Percentiles rank a stretch among this genome's conserved stretches.
Conservation (phyloP, 176 grass and related monocot genomes). For the Urochloa ruziziensis region DNA sequence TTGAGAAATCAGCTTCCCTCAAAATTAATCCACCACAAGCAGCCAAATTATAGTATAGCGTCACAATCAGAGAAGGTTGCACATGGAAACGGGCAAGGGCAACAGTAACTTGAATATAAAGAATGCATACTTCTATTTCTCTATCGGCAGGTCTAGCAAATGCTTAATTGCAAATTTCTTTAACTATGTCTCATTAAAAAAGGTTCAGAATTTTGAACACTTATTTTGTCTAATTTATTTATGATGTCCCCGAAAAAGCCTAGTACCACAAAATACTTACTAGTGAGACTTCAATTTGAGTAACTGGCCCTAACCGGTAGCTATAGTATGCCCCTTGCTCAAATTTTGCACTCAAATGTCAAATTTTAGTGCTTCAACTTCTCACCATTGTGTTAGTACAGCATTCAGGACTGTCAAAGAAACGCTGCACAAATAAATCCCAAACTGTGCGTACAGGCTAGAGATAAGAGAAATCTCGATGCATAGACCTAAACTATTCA, state of each 20-base stretch:
- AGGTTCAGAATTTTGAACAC: neutral
- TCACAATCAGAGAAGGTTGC: neutral
- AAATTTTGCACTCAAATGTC: neutral
- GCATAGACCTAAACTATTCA: neutral
- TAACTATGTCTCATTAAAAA: neutral
- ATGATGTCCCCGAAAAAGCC: neutral
- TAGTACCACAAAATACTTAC: neutral
- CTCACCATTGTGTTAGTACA: neutral
- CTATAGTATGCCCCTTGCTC: neutral
- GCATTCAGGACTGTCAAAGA: neutral
- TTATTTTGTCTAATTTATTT: neutral
- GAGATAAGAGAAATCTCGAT: neutral
- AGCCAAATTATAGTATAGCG: neutral
- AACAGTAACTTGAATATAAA: slow-evolving; percentile 1
- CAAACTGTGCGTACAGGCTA: neutral
- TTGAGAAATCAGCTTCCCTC: neutral
- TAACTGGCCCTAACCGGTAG: neutral
- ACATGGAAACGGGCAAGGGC: neutral
- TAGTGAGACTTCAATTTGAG: neutral
- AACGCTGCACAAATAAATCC: neutral
- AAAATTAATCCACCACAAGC: slow-evolving; percentile 1
- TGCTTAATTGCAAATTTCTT: neutral
- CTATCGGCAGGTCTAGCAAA: slow-evolving; percentile 8
- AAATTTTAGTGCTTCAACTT: neutral
- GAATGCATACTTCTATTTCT: neutral